Evolutionary conservation across 768 basidiomycete genomes (phyloP).

Genomic region (Tulasnella sp.): DNA sequence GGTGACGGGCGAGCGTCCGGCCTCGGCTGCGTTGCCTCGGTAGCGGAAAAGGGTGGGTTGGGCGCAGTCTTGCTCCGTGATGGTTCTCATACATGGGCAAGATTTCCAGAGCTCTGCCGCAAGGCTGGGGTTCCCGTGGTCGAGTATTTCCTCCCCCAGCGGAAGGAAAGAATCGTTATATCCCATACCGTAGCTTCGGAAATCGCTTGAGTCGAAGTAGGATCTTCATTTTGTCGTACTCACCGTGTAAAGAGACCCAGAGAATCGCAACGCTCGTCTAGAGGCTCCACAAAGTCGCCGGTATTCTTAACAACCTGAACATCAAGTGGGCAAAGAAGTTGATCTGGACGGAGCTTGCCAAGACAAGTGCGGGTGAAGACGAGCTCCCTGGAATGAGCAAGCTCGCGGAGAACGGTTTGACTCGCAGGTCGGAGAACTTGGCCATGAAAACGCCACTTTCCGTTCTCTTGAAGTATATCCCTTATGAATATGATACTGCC

Average conservation of each 20-base stretch:
- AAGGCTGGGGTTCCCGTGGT: background rate
- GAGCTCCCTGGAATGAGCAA: conserved; percentile 24
- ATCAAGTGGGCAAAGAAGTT: conserved; percentile 13
- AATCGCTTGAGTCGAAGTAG: background rate
- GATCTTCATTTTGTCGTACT: background rate
- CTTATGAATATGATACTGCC: conserved; percentile 10
- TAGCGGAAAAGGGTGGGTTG: background rate
- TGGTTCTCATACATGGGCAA: background rate
- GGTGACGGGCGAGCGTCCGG: conserved; percentile 2
- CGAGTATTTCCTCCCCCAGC: background rate
- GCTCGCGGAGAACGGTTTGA: conserved; percentile 24
- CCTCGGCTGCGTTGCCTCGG: background rate
- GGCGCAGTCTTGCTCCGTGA: background rate
- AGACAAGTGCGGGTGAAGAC: conserved; percentile 8
- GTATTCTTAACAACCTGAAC: conserved; percentile 19
- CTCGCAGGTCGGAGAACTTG: conserved; percentile 19
- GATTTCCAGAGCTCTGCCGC: background rate
- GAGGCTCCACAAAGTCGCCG: conserved; percentile 29
- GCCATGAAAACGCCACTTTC: conserved; percentile 28
- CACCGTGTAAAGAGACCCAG: conserved; percentile 24
- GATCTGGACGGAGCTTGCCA: background rate
- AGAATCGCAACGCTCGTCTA: conserved; percentile 13
- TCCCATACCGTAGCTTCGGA: conserved; percentile 11
- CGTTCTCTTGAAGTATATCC: conserved; percentile 2
- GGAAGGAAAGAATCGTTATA: conserved; percentile 20